These are phyloP conservation scores for Sanghuangporus baumii DNA, from an alignment of 1,284 basidiomycete species.

Conservation along the genomic window DNA sequence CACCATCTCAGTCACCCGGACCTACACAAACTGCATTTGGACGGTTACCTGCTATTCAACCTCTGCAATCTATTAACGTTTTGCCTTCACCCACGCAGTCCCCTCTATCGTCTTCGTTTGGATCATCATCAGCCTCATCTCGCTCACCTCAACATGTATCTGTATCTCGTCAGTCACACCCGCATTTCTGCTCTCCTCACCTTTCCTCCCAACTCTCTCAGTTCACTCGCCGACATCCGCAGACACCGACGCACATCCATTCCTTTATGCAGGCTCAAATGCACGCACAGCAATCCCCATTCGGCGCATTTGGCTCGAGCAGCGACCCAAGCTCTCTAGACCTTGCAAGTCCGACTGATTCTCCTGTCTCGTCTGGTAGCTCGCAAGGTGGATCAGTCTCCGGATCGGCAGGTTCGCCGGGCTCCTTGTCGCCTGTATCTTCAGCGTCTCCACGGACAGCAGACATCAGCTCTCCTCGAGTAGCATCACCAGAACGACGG, in stretches of 20 bases:
- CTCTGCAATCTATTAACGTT: not conserved
- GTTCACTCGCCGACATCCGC: not conserved
- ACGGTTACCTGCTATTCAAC: not conserved
- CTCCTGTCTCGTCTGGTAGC: constrained; percentile 9
- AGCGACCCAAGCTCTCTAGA: not conserved
- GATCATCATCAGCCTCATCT: not conserved
- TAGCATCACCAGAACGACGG: constrained; percentile 5
- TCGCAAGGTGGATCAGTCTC: constrained; percentile 5
- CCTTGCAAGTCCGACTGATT: constrained; percentile 11
- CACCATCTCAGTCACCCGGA: constrained; percentile 10
- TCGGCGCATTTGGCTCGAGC: not conserved
- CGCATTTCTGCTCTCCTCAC: not conserved
- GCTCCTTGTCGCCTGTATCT: constrained; percentile 12
- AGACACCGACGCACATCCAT: not conserved
- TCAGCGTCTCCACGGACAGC: constrained; percentile 13
- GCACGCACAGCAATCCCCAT: not conserved
- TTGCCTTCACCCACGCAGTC: not conserved
- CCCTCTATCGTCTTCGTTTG: not conserved
- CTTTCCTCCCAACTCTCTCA: constrained; percentile 1
- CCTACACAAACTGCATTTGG: not conserved
- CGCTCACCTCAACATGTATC: not conserved
- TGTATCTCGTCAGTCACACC: not conserved
- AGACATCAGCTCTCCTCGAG: constrained; percentile 10
- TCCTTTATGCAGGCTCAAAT: not conserved
- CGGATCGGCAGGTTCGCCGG: constrained; percentile 2